Conservation (phyloP, 2,329 filamentous ascomycete genomes). For the Coniochaeta ligniaria region DNA sequence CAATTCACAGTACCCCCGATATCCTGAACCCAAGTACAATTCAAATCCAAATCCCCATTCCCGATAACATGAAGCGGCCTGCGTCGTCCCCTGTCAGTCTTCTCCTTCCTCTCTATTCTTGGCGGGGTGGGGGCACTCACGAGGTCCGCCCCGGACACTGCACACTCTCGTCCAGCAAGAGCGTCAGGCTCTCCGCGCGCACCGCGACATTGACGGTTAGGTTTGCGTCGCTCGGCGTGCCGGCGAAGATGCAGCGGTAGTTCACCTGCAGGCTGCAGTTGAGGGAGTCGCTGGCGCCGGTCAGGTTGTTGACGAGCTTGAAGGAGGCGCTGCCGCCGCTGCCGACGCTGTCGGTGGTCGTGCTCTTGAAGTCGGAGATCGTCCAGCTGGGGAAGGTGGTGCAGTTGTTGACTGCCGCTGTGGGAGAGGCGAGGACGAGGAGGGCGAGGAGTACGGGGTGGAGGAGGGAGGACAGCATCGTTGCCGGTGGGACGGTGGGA, state of each 20-base stretch:
- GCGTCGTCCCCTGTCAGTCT: not conserved
- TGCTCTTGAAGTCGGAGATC: slow-evolving; percentile 5
- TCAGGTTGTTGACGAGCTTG: slow-evolving; percentile 7
- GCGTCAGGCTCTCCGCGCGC: slow-evolving; percentile 5
- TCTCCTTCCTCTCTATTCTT: not conserved
- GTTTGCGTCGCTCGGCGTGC: slow-evolving; percentile 7
- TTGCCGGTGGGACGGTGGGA: not conserved
- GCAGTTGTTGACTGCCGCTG: not conserved
- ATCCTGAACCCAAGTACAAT: not conserved
- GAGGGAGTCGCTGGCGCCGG: slow-evolving; percentile 4
- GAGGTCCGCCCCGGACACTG: not conserved
- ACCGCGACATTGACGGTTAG: slow-evolving; percentile 7
- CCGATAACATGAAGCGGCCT: slow-evolving; percentile 1
- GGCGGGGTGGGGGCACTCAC: not conserved
- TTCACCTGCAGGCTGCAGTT: slow-evolving; percentile 9
- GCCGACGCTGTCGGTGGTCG: slow-evolving; percentile 5
- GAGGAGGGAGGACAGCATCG: slow-evolving; percentile 1
- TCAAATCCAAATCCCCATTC: not conserved
- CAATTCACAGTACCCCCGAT: not conserved
- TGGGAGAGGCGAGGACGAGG: not conserved
- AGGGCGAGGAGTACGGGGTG: not conserved
- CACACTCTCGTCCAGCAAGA: slow-evolving; percentile 5
- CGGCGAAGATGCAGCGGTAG: slow-evolving; percentile 8
- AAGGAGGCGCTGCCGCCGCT: slow-evolving; percentile 5
- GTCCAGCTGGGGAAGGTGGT: slow-evolving; percentile 4